phyloP scores from a whole-genome alignment of 1,284 basidiomycete genomes.

The Marasmius oreades region DNA sequence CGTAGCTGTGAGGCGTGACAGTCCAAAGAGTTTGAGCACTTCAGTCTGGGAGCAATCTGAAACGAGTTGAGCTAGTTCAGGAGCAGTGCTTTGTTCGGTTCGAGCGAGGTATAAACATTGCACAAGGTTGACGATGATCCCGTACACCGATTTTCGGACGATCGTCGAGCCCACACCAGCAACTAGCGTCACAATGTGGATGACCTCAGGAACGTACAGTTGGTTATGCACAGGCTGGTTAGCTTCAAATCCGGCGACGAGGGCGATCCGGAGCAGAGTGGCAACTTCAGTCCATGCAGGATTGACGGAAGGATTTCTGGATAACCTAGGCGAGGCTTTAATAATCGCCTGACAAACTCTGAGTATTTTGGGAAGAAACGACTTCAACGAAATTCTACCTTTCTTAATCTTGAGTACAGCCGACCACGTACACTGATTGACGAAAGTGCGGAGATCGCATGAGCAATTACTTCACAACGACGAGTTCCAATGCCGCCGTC shows the following conservation, averaged over 20 bases:
- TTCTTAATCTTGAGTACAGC: constrained; percentile 75
- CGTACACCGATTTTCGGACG: constrained; percentile 79
- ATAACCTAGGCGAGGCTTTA: constrained; percentile 58
- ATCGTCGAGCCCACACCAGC: constrained; percentile 70
- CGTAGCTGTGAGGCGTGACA: constrained; percentile 53
- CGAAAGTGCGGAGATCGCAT: constrained; percentile 71
- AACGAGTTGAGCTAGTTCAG: constrained; percentile 60
- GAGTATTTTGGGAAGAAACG: constrained; percentile 10
- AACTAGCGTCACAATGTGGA: constrained; percentile 74
- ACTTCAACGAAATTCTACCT: constrained; percentile 39
- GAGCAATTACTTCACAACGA: constrained; percentile 72
- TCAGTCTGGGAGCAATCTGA: constrained; percentile 56
- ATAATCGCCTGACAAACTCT: constrained; percentile 53
- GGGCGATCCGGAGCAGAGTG: constrained; percentile 69
- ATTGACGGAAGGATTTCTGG: constrained; percentile 61
- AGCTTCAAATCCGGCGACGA: constrained; percentile 69
- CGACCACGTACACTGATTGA: constrained; percentile 78
- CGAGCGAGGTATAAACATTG: constrained; percentile 67
- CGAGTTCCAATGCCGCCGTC: constrained; percentile 77
- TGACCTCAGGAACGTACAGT: constrained; percentile 78
- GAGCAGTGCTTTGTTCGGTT: constrained; percentile 52
- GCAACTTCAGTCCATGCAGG: constrained; percentile 83
- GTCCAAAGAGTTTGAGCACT: constrained; percentile 71
- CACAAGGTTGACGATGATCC: constrained; percentile 76
- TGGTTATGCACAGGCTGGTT: constrained; percentile 64